Base-by-base conservation (phyloP, 257 asterid species). In the Solanum medicagineum region DNA sequence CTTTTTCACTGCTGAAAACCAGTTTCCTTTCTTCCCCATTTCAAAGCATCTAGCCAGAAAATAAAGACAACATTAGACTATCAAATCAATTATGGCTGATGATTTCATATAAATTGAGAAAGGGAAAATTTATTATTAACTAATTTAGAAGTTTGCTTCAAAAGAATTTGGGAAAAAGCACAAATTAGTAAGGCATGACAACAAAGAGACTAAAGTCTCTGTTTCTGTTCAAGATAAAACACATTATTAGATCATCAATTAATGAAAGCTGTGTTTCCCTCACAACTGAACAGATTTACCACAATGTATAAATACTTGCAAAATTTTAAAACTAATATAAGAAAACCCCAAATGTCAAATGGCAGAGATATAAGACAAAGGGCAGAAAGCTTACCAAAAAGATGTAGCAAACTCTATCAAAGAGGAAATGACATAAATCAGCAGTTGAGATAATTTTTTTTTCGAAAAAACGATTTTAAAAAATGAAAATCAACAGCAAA, bases 1-100 rank as follows among this genome's bases (percentile, higher is more conserved):
- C 86, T 85, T 92, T 90, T 90, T 92, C 84, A 95, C 90, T 69
- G 92, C 90, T 74, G 88, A 87, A 87, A 90, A 83, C 90, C 92
- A 92, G 84, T 91, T 85, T 87, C 94, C 92, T 88, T 89, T 91
- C 91, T 90, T 93, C 87, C 95, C 94, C 98, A 95, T 93, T 88
- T 87, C 93, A 89, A 73, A 84, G 66, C 66, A 81, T 55, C 65
- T 81, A 47, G 5, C 42, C 32, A 49, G 59, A 68, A 44, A 68
- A 32, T 45, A 15, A 65, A 68, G 8, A 68, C 10, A 73, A 44
- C 55, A 44, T 42, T 71, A 10, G 24, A 26, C 45, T 51, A 26
- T 53, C 66, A 51, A 9, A 77, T 19, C 24, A 17, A 53, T 36
- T 69, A 10, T 10, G 53, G 7, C 53, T 17, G 53, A 16, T 69